Conservation (phyloP, 345 rosid genomes). For the Eucalyptus microcorys region DNA sequence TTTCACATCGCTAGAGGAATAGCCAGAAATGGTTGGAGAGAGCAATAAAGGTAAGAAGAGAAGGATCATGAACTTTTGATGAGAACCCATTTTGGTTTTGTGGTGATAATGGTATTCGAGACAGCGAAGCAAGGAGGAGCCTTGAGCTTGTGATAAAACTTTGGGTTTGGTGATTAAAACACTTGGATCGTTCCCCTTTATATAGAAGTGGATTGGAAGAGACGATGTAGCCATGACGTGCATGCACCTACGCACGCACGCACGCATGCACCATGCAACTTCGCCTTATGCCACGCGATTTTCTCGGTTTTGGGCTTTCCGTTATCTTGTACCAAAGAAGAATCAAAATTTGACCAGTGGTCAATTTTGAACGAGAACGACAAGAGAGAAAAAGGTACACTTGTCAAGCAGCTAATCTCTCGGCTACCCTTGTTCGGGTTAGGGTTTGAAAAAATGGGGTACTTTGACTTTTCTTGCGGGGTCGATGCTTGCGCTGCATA, state of each 20-base stretch:
- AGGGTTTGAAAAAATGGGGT: neutral
- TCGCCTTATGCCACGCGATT: neutral
- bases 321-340: neutral
- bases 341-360: neutral
- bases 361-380: neutral
- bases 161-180: neutral
- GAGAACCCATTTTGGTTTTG: neutral
- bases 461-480: neutral
- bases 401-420: too few relatives aligned
- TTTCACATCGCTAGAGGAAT: neutral
- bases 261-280: neutral
- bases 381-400: neutral
- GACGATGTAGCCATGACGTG: neutral
- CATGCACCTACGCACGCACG: neutral
- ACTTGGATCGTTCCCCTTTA: neutral
- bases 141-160: neutral
- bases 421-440: neutral
- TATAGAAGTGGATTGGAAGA: neutral
- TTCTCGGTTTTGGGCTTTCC: neutral
- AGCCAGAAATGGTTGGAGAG: constrained; percentile 2
- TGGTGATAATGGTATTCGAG: neutral
- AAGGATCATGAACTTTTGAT: neutral
- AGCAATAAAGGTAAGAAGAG: neutral
- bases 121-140: neutral
- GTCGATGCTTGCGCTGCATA: neutral